Percentiles rank a stretch among this genome's conserved stretches.
Conservation (phyloP, 208 protist species). For the Trypanosoma platydactyli region DNA sequence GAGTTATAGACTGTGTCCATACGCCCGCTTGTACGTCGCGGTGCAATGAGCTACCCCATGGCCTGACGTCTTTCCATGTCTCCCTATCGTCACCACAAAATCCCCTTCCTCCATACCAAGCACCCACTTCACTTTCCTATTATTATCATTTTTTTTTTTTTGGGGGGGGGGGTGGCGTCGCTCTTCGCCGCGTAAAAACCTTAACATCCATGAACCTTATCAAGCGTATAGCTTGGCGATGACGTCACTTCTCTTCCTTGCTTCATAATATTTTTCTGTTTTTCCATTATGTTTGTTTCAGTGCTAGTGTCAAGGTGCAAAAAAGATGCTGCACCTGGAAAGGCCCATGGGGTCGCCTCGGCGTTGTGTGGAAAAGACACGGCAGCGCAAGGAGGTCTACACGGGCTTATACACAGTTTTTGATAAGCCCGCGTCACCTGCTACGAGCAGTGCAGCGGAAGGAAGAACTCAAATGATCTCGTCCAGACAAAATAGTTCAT, state of each 20-base stretch:
- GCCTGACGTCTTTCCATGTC: too few species aligned
- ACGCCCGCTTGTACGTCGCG: background rate
- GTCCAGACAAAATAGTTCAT: conserved; percentile 2
- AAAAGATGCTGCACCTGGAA: background rate
- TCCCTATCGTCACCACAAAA: background rate
- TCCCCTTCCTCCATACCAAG: background rate
- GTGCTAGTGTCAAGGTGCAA: background rate
- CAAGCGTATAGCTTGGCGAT: too few species aligned
- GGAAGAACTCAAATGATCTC: background rate
- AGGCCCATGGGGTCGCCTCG: background rate
- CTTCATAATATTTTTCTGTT: too few species aligned
- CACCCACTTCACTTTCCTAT: too few species aligned
- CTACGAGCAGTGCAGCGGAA: background rate
- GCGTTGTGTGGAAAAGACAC: background rate
- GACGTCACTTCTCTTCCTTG: too few species aligned
- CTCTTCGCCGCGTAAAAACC: conserved; percentile 1
- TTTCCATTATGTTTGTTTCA: too few species aligned
- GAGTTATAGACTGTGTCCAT: background rate
- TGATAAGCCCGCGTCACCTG: background rate
- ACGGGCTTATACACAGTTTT: conserved; percentile 14
- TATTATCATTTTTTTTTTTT: background rate
- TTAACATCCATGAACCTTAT: background rate
- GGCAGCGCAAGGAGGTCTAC: background rate
- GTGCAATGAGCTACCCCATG: too few species aligned
- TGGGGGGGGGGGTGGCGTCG: background rate